Percentiles rank a stretch among this genome's conserved stretches.
phyloP scores from a whole-genome alignment of 106 monocot species.

The Acanthochlamys bracteata region DNA sequence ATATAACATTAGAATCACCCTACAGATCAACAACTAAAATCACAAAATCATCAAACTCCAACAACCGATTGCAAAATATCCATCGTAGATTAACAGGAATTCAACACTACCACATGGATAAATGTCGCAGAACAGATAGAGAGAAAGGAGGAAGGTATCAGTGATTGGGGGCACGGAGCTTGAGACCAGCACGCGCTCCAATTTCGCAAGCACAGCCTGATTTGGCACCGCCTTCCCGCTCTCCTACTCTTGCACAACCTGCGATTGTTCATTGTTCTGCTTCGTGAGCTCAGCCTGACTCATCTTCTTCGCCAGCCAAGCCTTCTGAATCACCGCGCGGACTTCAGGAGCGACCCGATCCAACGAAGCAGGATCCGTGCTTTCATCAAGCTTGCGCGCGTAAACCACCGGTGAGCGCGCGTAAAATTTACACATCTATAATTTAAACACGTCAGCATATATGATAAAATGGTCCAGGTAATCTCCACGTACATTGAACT shows the following conservation, averaged over 20 bases:
- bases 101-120: no score
- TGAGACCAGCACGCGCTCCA: constrained; percentile 55
- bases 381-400: constrained; percentile 75
- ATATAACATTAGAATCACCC: no score
- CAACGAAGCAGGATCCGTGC: constrained; percentile 68
- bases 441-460: no score
- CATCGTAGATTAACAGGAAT: no score
- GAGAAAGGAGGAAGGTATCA: no score
- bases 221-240: constrained; percentile 71
- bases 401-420: constrained; percentile 27
- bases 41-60: no score
- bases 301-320: constrained; percentile 68
- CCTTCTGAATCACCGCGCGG: constrained; percentile 60
- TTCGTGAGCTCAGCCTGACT: constrained; percentile 89
- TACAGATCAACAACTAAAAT: no score
- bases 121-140: no score
- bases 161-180: constrained; percentile 22
- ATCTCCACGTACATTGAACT: no score
- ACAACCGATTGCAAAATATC: no score
- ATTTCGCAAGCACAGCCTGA: constrained; percentile 72
- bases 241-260: constrained; percentile 93
- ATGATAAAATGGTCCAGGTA: no score
- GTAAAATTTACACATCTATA: no score
- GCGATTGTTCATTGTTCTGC: constrained; percentile 64
- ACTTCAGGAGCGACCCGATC: constrained; percentile 53